Base-by-base conservation (phyloP, 2,329 filamentous ascomycete genomes). In the Leptodontidium sp. region DNA sequence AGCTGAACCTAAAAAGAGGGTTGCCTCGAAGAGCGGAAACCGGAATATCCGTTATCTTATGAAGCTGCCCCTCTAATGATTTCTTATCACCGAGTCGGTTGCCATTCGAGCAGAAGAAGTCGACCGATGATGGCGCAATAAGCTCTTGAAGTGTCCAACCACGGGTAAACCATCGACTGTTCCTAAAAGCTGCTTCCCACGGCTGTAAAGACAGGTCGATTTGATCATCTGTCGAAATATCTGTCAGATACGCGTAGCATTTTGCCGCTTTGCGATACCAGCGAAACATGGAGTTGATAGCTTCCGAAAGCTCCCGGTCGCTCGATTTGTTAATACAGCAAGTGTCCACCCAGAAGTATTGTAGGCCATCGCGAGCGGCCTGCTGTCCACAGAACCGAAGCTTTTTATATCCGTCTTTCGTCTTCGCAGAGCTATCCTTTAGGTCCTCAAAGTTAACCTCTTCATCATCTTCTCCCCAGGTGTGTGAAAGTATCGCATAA, bases 201-300 rank as follows among this genome's bases (percentile, higher is more conserved):
- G 32, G 21, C 26, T 40, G 29, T 29, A 52, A 52, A 53, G 53
- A 68, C 8, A 15, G 57, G 59, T 64, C 32, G 21, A 40, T 45
- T 21, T 47, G 52, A 69, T 62, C 17, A 14, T 50, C 15, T n/a
- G 14, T 59, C 32, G 32, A 21, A 59, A 59, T 32, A 59, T 59
- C 57, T 59, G 35, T 24, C 35, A 74, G 35, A 49, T 72, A 74
- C 0, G 65, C 72, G 24, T 74, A 74, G 53, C 69, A 74, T 47
- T 61, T 66, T 14, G 35, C 17, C 1, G 72, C 52, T 6, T 68
- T 35, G 6, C 32, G 43, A 47, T 74, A 74, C 71, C 72, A 74
- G 32, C n/a, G n/a, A n/a, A n/a, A n/a, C n/a, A n/a, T n/a, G n/a
- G n/a, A n/a, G n/a, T n/a, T n/a, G n/a, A n/a, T 64, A 62, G 53